Evolutionary conservation across 352 stramenopile species (phyloP), one percentile per base, ranked within the genome.

Genomic region (Plasmopara viticola): DNA sequence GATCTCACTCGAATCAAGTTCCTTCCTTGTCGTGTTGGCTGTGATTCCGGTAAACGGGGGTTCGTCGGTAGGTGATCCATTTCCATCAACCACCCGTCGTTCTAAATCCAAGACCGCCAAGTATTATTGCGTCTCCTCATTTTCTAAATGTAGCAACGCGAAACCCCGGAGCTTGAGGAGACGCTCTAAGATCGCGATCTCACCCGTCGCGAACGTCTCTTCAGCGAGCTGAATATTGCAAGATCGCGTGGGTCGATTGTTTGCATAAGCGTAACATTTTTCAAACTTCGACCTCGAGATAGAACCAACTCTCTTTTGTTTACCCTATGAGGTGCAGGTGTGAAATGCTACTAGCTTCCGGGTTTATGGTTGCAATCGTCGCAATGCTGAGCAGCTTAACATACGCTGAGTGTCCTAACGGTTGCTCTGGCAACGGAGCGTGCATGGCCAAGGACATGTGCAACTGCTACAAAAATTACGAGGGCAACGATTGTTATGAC

Each of bases 371-470:
- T 12, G 31, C 70, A 7, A 12, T 25, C 2, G 8, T 78, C 18
- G 53, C 35, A 18, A 10, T 74, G 6, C 61, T 66, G 5, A 64
- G 9, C 48, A 29, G 29, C 45, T 52, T 51, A 39, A 62, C 43
- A 6, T 42, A 37, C 1, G 74, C 70, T 30, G 81, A 89, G 49
- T 91, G 81, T 35, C 81, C 81, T 12, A 81, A 90, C 41, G 85
- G 86, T 14, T 96, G 86, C 72, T 90, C 80, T 0, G 74, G 72
- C 42, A 86, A 89, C 41, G 87, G 87, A 48, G 70, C 81, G 33
- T 96, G 86, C 52, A 84, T 76, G 58, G 46, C 69, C 51, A 87
- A 89, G 54, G 79, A 89, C 49, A 86, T 87, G 75, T 93, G 84
- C 73, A 54, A 78, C 39, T 92, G 85, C 74, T 89, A 83, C 70